Evolutionary conservation across 495 filamentous ascomycete genomes (phyloP), one percentile per base, ranked within the genome.

Genomic region (Letharia columbiana): DNA sequence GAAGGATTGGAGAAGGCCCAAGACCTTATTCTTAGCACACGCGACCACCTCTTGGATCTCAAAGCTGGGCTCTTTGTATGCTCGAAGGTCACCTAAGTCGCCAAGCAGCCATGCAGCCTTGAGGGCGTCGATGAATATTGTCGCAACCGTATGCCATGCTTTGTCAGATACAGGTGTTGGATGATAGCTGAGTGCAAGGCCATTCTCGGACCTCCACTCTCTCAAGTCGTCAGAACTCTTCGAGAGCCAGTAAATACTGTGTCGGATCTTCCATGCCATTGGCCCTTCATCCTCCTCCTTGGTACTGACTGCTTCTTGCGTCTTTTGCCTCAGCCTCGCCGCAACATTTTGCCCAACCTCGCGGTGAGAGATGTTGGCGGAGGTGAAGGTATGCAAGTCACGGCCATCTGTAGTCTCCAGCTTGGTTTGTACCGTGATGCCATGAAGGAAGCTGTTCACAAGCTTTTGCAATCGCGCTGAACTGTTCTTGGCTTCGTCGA

Each of bases 231-330:
- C 58, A n/a, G 58, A n/a, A 35, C 58, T 60, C 58, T 60, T 60
- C 9, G 58, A 28, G 41, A 60, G 20, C 58, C 58, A 60, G 20
- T 60, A 42, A 20, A 60, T 60, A 28, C 58, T 60, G 3, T 60
- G 37, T 28, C 58, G 39, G 33, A 41, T 3, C 28, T 23, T 60
- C 58, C 39, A 60, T 20, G 58, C 58, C 7, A 42, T 23, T 23
- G 12, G 37, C 18, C 41, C 58, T 60, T 41, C 33, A 12, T 6
- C 58, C 28, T 33, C 58, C n/a, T n/a, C 7, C 15, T 41, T 60
- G 37, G 15, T 42, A 28, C 20, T 31, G 10, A 60, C 35, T 17
- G 20, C 58, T 60, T 60, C 58, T 17, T 60, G 58, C 11, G 41
- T 28, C 18, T 41, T 60, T 41, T 41, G 37, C 28, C 15, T 4